These are phyloP conservation scores for Quercus parvula DNA, from an alignment of 306 rosid species.

Conservation along the genomic window DNA sequence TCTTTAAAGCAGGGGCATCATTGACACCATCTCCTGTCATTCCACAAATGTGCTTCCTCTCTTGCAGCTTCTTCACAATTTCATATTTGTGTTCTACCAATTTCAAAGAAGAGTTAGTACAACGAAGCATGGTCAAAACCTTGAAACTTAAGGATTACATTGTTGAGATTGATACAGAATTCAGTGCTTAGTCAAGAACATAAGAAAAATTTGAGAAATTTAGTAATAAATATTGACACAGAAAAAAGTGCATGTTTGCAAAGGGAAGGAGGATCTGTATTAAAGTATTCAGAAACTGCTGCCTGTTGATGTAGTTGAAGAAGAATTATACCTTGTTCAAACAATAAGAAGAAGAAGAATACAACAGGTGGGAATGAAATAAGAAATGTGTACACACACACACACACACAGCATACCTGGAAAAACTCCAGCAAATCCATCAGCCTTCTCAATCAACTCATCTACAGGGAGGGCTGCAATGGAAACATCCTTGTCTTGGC, in stretches of 20 bases:
- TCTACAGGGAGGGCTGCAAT: slow-evolving; percentile 82
- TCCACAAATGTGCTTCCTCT: slow-evolving; percentile 96
- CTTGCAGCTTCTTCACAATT: slow-evolving; percentile 92
- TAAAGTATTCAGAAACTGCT: not conserved
- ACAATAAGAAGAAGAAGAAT: not conserved
- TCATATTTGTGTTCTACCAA: slow-evolving; percentile 92
- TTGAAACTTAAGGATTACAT: not conserved
- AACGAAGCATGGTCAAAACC: not conserved
- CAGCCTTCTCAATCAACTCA: slow-evolving; percentile 97
- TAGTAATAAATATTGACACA: not conserved
- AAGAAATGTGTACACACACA: not conserved
- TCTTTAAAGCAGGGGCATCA: slow-evolving; percentile 96
- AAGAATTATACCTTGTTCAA: not conserved
- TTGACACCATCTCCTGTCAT: slow-evolving; percentile 99
- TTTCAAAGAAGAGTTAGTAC: slow-evolving; percentile 26
- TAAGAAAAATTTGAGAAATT: not conserved
- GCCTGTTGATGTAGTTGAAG: not conserved
- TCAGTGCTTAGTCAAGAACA: not conserved
- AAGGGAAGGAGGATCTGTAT: not conserved
- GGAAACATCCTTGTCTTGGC: slow-evolving; percentile 80
- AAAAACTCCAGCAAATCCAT: slow-evolving; percentile 99
- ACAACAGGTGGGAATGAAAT: not conserved
- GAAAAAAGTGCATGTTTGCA: not conserved
- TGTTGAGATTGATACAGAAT: not conserved
- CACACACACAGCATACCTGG: slow-evolving; percentile 49